Base-by-base conservation (phyloP, 1,139 yeast genomes). In the Pichia sp. region DNA sequence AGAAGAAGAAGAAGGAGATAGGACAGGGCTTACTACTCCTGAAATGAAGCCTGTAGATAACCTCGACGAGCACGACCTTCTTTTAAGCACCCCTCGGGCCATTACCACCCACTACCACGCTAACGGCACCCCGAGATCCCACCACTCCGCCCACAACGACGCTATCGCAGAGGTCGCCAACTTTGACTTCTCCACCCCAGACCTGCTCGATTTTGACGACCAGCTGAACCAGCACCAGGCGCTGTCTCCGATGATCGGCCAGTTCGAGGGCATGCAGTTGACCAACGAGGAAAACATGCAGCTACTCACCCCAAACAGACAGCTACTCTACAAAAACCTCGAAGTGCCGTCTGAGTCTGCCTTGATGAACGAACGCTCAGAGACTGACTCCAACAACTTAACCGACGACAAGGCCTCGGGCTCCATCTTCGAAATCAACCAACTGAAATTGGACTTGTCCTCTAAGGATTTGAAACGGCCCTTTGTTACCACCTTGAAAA, bases 181-280 rank as follows among this genome's bases (percentile, higher is more conserved):
- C 43, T 56, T 50, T 8, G 51, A 49, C 16, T 56, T 56, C 13
- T 34, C 56, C 8, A 53, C 54, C 11, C 56, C 56, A 10, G 43
- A 40, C 23, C 23, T 16, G 8, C 6, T 15, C 26, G 13, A 23
- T 8, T 41, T 16, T 36, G 30, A 41, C 19, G 31, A 16, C 8
- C 26, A 45, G n/a, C 23, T 29, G 5, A 30, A 4, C 30, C 13
- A 23, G 8, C 13, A 6, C 23, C 44, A 23, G 42, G 38, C n/a
- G 11, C 23, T 41, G 6, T 52, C 59, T 6, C 61, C 62, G 30
- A 58, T 59, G 61, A 29, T 59, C 44, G 62, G 62, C 5, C 38
- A 50, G 36, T 59, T 56, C 48, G 62, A 59, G 52, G 59, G 61
- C 26, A 47, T 50, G 48, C 49, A 55, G 8, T 38, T 50, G 10